Evolutionary conservation across 2,329 filamentous ascomycete genomes (phyloP).

Genomic region (Boeremia lycopersici): DNA sequence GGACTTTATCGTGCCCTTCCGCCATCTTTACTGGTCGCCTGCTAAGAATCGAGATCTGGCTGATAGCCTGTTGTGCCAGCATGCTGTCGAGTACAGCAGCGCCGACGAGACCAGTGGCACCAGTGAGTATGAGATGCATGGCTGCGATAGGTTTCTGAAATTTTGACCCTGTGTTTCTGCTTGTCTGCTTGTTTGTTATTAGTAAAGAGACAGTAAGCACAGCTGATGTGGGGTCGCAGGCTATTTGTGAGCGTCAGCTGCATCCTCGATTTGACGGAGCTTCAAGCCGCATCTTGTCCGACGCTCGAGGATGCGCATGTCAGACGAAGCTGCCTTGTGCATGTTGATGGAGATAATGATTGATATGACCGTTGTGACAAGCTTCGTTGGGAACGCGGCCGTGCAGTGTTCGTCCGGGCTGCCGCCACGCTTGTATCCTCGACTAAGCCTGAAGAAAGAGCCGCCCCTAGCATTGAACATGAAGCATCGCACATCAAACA

Average conservation of each 20-base stretch:
- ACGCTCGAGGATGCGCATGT: background rate
- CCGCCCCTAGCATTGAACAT: constrained; percentile 1
- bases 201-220: constrained; percentile 7
- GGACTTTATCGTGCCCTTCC: constrained; percentile 64
- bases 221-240: background rate
- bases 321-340: background rate
- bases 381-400: constrained; percentile 2
- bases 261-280: no score
- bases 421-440: background rate
- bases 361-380: constrained; percentile 5
- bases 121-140: constrained; percentile 53
- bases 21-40: constrained; percentile 69
- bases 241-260: background rate
- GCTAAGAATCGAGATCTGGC: constrained; percentile 71
- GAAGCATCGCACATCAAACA: constrained; percentile 3
- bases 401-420: constrained; percentile 13
- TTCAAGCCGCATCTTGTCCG: constrained; percentile 5
- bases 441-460: background rate
- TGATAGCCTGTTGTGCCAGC: constrained; percentile 55
- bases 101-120: constrained; percentile 52
- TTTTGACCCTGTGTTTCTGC: no score
- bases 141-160: background rate
- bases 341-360: background rate
- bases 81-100: constrained; percentile 47
- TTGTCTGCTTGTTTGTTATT: background rate